Base-by-base conservation (phyloP, 2,329 filamentous ascomycete species). In the Pseudopithomyces maydicus region DNA sequence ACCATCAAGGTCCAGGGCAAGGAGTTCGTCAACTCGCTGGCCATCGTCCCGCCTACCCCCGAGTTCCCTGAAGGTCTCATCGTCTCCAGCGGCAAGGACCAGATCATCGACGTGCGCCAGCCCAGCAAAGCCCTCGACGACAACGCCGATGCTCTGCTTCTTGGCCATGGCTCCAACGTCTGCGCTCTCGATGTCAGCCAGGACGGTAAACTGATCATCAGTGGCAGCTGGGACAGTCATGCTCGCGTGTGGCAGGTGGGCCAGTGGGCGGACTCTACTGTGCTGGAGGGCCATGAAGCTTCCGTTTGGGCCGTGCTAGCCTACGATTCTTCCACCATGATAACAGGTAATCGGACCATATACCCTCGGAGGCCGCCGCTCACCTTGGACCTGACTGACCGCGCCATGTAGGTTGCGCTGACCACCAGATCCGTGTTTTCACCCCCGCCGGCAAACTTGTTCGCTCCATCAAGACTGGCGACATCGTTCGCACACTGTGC, bases 221-320 rank as follows among this genome's bases (percentile, higher is more conserved):
- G 94, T 63, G 95, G 94, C 32, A 91, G 93, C 68, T 99, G 95
- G 95, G 95, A 99, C 76, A 86, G 86, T 29, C 90, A 92, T 62
- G 93, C 92, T 26, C 88, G 92, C 53, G 80, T 98, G 51, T 99
- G 95, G 95, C 84, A 83, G 61, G 80, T 95, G n/a, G 85, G 86
- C 39, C 92, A 89, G 64, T 97, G 94, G 91, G 92, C 96, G 71
- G 85, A 85, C 10, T 85, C 90, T 62, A 71, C 87, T 32, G 80
- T 89, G 45, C 81, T 99, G 17, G 79, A 85, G 44, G 92, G 91
- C 5, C 92, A 97, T 70, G 85, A 89, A 54, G 90, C 86, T 38
- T 89, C 89, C 48, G 92, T 99, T 14, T 98, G 93, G 94, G 89
- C 89, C n/a, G 92, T 97, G 4, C 77, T 98, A 55, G 90, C 90